Percentiles rank a stretch among this genome's conserved stretches.
Conservation (phyloP, 352 stramenopile species). For the Pythium rhizo-oryzae region DNA sequence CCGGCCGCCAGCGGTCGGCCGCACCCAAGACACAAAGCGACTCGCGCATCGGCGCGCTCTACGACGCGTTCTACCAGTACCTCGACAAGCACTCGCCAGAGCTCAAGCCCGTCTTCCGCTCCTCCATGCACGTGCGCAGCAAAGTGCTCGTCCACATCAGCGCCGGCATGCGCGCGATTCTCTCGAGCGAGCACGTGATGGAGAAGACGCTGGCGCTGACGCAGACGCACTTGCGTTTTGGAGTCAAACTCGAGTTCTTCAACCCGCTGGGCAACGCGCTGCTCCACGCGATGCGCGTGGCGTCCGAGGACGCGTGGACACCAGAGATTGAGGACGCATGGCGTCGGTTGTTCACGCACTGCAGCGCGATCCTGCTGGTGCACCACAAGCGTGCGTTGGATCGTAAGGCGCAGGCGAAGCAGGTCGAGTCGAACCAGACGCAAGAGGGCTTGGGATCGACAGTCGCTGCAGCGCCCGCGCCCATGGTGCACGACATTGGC, state of each 20-base stretch:
- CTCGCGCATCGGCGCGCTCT: constrained; percentile 29
- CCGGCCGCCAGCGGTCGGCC: neutral
- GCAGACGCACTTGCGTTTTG: constrained; percentile 50
- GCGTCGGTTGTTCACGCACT: constrained; percentile 46
- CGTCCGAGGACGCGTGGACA: constrained; percentile 44
- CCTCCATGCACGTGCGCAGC: constrained; percentile 67
- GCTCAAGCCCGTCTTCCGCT: constrained; percentile 53
- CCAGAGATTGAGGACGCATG: constrained; percentile 48
- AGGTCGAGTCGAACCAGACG: constrained; percentile 12
- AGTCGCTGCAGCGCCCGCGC: no score
- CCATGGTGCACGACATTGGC: neutral
- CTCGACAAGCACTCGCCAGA: constrained; percentile 48
- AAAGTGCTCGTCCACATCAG: constrained; percentile 91
- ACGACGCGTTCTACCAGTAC: constrained; percentile 55
- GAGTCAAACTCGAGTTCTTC: constrained; percentile 48
- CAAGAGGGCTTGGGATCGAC: neutral
- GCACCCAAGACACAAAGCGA: constrained; percentile 17
- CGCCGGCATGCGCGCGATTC: constrained; percentile 48
- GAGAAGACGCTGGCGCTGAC: constrained; percentile 67
- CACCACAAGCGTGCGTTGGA: constrained; percentile 35
- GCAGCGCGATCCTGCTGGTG: constrained; percentile 47
- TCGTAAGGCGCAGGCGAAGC: neutral
- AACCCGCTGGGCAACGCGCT: constrained; percentile 43
- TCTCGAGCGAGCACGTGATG: constrained; percentile 51
- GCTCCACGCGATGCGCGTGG: constrained; percentile 44